A percentile compares a stretch with the other conserved stretches of the same genome.
These are phyloP conservation scores for Podospora pseudoanserina DNA, from an alignment of 495 filamentous ascomycete genomes.

Conservation along the genomic window DNA sequence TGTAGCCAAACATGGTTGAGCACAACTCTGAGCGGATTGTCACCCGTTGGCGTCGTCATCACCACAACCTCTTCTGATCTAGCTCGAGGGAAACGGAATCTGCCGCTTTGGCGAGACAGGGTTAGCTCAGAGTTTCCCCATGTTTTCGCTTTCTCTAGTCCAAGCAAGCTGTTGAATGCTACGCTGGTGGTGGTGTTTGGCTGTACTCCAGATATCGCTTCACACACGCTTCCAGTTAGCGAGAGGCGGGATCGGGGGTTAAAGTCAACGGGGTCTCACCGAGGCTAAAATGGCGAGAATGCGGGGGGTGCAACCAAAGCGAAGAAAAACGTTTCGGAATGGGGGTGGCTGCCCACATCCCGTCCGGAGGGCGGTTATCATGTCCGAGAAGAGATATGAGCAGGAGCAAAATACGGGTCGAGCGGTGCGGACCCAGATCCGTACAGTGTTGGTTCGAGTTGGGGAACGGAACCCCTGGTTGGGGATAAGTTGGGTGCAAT, in stretches of 20 bases:
- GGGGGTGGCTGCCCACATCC: conserved; percentile 10
- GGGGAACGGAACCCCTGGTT: conserved; percentile 7
- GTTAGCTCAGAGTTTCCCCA: neutral
- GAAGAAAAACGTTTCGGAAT: neutral
- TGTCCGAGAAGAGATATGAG: neutral
- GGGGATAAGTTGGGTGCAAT: conserved; percentile 6
- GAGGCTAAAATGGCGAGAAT: conserved; percentile 9
- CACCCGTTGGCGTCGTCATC: conserved; percentile 9
- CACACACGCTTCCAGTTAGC: neutral
- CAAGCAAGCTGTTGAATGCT: neutral
- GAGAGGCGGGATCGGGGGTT: conserved; percentile 1
- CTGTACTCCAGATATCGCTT: conserved; percentile 5
- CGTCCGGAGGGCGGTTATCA: neutral
- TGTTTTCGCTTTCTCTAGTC: neutral
- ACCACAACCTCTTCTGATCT: neutral
- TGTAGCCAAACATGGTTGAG: neutral
- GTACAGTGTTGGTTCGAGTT: neutral
- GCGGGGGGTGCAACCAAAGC: neutral
- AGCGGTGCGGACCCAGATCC: neutral
- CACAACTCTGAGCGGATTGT: conserved; percentile 2
- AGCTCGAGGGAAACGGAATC: neutral
- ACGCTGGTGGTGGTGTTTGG: neutral
- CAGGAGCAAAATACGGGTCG: neutral
- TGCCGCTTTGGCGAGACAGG: neutral
- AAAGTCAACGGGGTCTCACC: neutral